Conservation (phyloP, 768 basidiomycete species). For the Filobasidium wieringae region DNA sequence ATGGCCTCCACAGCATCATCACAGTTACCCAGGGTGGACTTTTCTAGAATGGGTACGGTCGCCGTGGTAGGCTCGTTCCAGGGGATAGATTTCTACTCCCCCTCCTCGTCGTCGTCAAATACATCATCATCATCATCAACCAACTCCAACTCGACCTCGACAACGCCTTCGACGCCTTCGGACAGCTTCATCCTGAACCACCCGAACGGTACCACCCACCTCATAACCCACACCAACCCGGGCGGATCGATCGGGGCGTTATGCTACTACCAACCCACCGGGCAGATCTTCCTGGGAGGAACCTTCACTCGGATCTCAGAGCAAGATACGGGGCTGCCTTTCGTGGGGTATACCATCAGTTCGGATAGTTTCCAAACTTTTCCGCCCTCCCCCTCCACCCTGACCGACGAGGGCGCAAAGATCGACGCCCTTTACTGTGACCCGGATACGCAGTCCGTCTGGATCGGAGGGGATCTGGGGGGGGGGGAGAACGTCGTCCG, state of each 20-base stretch:
- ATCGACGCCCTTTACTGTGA: neutral
- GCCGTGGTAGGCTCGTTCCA: constrained; percentile 78
- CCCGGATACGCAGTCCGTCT: no score
- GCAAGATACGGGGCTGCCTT: no score
- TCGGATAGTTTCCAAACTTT: no score
- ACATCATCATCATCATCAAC: constrained; percentile 53
- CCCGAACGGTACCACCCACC: constrained; percentile 54
- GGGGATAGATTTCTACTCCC: constrained; percentile 65
- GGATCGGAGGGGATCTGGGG: neutral
- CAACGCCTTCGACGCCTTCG: constrained; percentile 8
- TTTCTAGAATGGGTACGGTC: constrained; percentile 77
- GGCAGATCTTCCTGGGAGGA: constrained; percentile 69
- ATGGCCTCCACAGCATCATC: constrained; percentile 24
- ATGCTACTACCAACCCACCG: constrained; percentile 46
- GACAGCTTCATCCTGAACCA: constrained; percentile 50
- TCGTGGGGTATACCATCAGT: no score
- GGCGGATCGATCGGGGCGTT: constrained; percentile 67
- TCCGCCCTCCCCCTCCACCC: no score
- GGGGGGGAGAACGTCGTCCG: no score
- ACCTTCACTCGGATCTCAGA: constrained; percentile 52
- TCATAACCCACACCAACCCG: constrained; percentile 62
- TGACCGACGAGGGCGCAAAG: no score
- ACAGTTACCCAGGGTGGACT: constrained; percentile 53
- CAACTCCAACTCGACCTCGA: constrained; percentile 17
- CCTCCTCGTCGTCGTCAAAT: constrained; percentile 42